Evolutionary conservation across 129 eudicot species (phyloP).

Genomic region (Centaurea solstitialis): DNA sequence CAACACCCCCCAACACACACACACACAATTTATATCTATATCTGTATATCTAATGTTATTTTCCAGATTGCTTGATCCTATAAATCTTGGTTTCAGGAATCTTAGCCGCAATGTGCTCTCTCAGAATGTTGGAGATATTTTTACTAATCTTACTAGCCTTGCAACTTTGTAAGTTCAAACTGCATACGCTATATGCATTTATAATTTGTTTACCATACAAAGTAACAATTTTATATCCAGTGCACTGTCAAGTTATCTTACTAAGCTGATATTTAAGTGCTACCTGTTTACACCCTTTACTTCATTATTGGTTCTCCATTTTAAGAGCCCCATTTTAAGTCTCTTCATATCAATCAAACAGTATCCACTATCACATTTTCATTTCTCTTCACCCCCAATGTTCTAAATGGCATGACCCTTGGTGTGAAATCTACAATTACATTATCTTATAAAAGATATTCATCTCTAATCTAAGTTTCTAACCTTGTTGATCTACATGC

Average conservation of each 20-base stretch:
- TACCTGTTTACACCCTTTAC: not conserved
- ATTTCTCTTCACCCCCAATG: not conserved
- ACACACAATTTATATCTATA: not conserved
- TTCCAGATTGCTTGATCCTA: not conserved
- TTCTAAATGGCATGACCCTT: not conserved
- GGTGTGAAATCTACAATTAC: not conserved
- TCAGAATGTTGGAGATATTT: conserved; percentile 73
- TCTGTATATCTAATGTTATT: not conserved
- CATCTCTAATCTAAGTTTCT: not conserved
- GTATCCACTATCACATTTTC: not conserved
- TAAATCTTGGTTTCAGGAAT: conserved; percentile 59
- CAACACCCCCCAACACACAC: not conserved
- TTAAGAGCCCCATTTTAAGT: not conserved
- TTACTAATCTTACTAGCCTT: conserved; percentile 67
- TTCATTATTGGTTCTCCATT: not conserved
- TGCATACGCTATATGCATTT: not conserved
- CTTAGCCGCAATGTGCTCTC: conserved; percentile 70
- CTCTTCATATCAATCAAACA: not conserved
- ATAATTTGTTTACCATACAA: not conserved
- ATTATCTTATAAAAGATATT: no score
- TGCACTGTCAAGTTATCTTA: not conserved
- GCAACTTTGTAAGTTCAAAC: conserved; percentile 54
- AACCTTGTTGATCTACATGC: not conserved
- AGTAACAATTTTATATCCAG: not conserved
- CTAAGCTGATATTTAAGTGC: not conserved